Evolutionary conservation across 2,329 filamentous ascomycete species (phyloP), one percentile per base, ranked within the genome.

Genomic region (Fusarium chuoi): DNA sequence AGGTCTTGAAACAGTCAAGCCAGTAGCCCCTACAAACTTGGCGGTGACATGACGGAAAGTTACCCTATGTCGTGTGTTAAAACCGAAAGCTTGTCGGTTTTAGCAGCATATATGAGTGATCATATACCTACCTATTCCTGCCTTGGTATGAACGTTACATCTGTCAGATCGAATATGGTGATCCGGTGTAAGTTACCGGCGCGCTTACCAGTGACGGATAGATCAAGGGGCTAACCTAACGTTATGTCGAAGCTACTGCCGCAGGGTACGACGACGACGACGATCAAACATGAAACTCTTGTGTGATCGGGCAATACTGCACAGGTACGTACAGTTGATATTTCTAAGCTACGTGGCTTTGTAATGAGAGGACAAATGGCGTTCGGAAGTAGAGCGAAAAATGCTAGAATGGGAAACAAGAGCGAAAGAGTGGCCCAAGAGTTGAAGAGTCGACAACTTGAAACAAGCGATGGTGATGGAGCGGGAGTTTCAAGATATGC

Each of bases 401-500:
- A 20, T 30, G 15, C 36, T 51, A 18, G 36, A 63, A 68, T 26
- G 17, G 51, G 42, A 48, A 41, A 71, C 33, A 24, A 30, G 38
- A 62, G 67, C 71, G 58, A 72, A 54, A 41, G 55, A 58, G 42
- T 42, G 59, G 52, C 33, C 48, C 24, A 48, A 48, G 28, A 30
- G 24, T 24, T 45, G 57, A 63, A 44, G 39, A 57, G 48, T 64
- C 30, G 56, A 24, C 22, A 60, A 51, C 54, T 58, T 70, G 68
- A 73, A 74, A 75, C 72, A 60, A 51, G 54, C 28, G 48, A 57
- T n/a, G 20, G 33, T 57, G 54, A 73, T 75, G 68, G 56, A 68
- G 59, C 38, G 48, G 56, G 41, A 38, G 71, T 74, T 75, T 74
- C 71, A 74, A 73, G 65, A 74, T 74, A 74, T 73, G 48, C 72